phyloP scores from a whole-genome alignment of 2,329 filamentous ascomycete genomes.

The Lachnellula cervina region DNA sequence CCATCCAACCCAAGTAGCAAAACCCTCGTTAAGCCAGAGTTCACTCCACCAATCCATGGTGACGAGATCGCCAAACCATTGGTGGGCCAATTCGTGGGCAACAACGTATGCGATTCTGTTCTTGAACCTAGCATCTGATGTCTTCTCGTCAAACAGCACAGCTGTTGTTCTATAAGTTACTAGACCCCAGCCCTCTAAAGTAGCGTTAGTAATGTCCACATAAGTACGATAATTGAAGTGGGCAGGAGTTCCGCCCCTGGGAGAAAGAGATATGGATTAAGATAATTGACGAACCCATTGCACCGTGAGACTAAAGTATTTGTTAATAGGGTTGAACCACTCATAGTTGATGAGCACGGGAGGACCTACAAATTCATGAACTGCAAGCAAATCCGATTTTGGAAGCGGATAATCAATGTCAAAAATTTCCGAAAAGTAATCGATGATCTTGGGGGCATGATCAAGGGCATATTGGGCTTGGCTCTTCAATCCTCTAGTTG shows the following conservation, averaged over 20 bases:
- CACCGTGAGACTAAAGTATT: constrained; percentile 51
- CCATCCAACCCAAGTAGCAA: constrained; percentile 98
- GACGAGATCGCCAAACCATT: constrained; percentile 93
- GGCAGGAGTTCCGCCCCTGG: neutral
- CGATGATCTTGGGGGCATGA: constrained; percentile 87
- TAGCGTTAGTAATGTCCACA: constrained; percentile 2
- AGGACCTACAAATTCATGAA: constrained; percentile 76
- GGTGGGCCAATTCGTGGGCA: constrained; percentile 94
- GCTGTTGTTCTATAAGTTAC: constrained; percentile 95
- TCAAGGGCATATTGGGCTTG: constrained; percentile 86
- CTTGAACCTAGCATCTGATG: constrained; percentile 84
- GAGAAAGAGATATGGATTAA: neutral
- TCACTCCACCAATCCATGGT: constrained; percentile 98
- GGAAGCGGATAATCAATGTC: constrained; percentile 89
- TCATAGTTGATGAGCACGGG: neutral
- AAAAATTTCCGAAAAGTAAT: constrained; percentile 95
- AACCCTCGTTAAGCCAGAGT: constrained; percentile 92
- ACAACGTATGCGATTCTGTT: constrained; percentile 96
- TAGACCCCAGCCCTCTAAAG: constrained; percentile 73
- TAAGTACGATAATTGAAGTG: neutral
- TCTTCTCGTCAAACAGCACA: constrained; percentile 90
- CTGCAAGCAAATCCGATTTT: constrained; percentile 85
- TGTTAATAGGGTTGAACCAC: neutral
- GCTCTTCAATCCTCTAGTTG: constrained; percentile 87
- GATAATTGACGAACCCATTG: constrained; percentile 49